Evolutionary conservation across 75 land plant genomes (phyloP).

Genomic region (Sequoia sempervirens): DNA sequence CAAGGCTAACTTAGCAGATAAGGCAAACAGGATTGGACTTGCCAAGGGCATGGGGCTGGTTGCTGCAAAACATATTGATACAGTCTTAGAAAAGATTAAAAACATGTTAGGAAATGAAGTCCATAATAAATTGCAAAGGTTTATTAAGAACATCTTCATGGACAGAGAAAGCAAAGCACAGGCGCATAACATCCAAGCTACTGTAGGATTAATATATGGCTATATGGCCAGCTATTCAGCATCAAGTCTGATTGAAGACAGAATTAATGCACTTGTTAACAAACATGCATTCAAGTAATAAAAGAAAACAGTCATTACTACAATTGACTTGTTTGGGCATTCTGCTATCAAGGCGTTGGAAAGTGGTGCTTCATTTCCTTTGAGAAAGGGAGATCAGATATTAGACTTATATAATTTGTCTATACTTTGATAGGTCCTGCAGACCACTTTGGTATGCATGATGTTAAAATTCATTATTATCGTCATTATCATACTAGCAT

Average conservation of each 20-base stretch:
- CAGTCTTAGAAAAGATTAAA: slow-evolving; percentile 85
- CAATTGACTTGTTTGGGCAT: slow-evolving; percentile 72
- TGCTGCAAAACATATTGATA: slow-evolving; percentile 89
- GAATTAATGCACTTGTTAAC: slow-evolving; percentile 97
- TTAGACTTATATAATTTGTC: neutral
- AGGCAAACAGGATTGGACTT: slow-evolving; percentile 78
- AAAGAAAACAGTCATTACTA: slow-evolving; percentile 93
- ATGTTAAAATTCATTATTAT: neutral
- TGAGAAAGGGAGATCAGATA: neutral
- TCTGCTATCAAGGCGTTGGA: neutral
- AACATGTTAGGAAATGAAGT: slow-evolving; percentile 70
- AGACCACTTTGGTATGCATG: neutral
- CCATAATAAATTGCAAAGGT: slow-evolving; percentile 69
- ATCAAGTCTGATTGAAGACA: slow-evolving; percentile 86
- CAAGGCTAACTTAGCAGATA: slow-evolving; percentile 62
- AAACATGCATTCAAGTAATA: slow-evolving; percentile 87
- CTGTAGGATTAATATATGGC: slow-evolving; percentile 92
- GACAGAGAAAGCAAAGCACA: slow-evolving; percentile 45
- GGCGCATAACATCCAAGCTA: slow-evolving; percentile 91
- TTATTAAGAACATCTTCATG: slow-evolving; percentile 27
- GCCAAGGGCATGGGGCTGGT: slow-evolving; percentile 98
- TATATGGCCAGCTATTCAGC: slow-evolving; percentile 97
- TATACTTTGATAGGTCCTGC: neutral
- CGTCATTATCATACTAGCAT: no score
- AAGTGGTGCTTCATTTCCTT: neutral